Evolutionary conservation across 148 eudicot genomes (phyloP), one percentile per base, ranked within the genome.

Genomic region (Camellia japonica): DNA sequence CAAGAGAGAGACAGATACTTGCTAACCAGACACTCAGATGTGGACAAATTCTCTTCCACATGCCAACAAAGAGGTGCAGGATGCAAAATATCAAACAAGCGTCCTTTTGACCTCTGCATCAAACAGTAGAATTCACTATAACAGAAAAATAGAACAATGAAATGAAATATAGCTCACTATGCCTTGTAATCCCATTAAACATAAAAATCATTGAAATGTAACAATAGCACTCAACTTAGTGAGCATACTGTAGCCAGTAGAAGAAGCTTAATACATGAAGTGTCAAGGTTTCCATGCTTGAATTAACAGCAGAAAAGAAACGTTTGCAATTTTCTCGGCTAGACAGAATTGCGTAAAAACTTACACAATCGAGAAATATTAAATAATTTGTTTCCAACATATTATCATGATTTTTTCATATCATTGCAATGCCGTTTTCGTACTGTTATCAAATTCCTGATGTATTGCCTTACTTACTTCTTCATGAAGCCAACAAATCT

Each of bases 61-160:
- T 79, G 76, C 88, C 88, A 87, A 88, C 87, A 75, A 90, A 71
- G 75, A 96, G 85, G 76, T 96, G 97, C 83, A 96, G 87, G 82
- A 88, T 75, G 86, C 85, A 90, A 87, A 91, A 96, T 49, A 90
- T 76, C 85, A 91, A 78, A 88, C 93, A 92, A 76, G 85, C 75
- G 87, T 90, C 93, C 87, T 89, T 93, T 76, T 91, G 95, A 77
- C 99, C 98, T 80, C 99, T 96, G 98, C 94, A 86, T 43, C 51
- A 82, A 71, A 72, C 14, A 56, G 16, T 46, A 47, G 23, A 74
- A 14, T 74, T 56, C 47, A 73, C 19, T 38, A 73, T 30, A 59
- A 6, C 9, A 59, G 30, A 42, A 42, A 60, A 16, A 42, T 7
- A 60, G 59, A 7, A n/a, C 56, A 14, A n/a, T 0, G n/a, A 13